Evolutionary conservation across 768 basidiomycete genomes (phyloP), one percentile per base, ranked within the genome.

Genomic region (Tulasnella sp.): DNA sequence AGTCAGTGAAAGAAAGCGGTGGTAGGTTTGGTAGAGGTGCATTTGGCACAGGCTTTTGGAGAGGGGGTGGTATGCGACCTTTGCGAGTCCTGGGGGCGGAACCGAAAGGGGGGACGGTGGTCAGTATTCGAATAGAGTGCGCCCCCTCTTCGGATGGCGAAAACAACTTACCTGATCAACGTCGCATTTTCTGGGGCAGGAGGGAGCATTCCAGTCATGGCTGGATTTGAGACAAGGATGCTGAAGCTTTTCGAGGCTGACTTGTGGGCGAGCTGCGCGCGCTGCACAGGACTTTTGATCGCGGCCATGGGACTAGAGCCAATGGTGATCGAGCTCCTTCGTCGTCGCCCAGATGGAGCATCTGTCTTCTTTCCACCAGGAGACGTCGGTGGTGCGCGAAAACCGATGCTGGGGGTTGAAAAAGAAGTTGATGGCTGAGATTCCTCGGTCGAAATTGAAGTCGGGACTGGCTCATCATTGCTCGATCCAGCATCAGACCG

Each of bases 241-340:
- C 20, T 75, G 44, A 55, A 51, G 46, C 44, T 57, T 39, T 51
- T 55, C 55, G n/a, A 32, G 29, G 74, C 74, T 2, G 74, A 75
- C 29, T 48, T 48, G 26, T 75, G 74, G 32, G 74, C 46, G 57
- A 55, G 67, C 74, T 75, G 74, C 20, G 32, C 74, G 23, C 74
- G 74, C 51, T 75, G 74, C 46, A 67, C 51, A 4, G 74, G 74
- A 29, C 74, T 75, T 26, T 75, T 75, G 48, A 75, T 75, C 48
- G 74, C 74, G 18, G 74, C 74, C 74, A 75, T 75, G 35, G 74
- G 74, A 44, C 44, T 51, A 15, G 74, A 75, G 37, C 74, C 74
- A 37, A 75, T 39, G 16, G 74, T 75, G 39, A 75, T 51, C 29
- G 74, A 75, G 29, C 44, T 51, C 74, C 55, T 75, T 39, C 74